A percentile compares a stretch with the other conserved stretches of the same genome.
Conservation (phyloP, 2,329 filamentous ascomycete genomes). For the Clonostachys solani region DNA sequence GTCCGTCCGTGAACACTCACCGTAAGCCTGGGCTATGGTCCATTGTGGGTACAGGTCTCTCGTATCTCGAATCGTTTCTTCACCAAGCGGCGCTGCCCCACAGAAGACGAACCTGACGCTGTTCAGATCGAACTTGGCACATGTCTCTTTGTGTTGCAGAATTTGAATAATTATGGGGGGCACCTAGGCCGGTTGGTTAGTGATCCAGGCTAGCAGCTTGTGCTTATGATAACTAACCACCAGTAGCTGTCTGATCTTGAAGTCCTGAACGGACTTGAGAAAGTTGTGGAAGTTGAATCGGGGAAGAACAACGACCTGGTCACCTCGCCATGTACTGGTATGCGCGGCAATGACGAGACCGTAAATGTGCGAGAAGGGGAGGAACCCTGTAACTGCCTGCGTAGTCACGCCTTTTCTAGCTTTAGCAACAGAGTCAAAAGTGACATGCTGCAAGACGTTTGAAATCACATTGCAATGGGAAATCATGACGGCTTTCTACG, state of each 20-base stretch:
- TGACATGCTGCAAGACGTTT: constrained; percentile 61
- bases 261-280: constrained; percentile 61
- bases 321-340: constrained; percentile 62
- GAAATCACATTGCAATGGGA: constrained; percentile 76
- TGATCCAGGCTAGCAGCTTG: no score
- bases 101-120: constrained; percentile 63
- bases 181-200: constrained; percentile 29
- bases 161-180: constrained; percentile 76
- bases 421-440: constrained; percentile 33
- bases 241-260: constrained; percentile 63
- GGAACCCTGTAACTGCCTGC: constrained; percentile 56
- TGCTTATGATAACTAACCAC: constrained; percentile 37
- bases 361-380: constrained; percentile 82
- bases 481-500: constrained; percentile 78
- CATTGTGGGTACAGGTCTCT: constrained; percentile 58
- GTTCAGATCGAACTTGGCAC: constrained; percentile 64
- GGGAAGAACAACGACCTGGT: constrained; percentile 66
- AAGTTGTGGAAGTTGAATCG: constrained; percentile 69
- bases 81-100: constrained; percentile 70
- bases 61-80: constrained; percentile 62
- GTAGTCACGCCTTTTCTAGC: constrained; percentile 34
- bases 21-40: constrained; percentile 69
- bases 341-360: constrained; percentile 69
- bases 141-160: constrained; percentile 56
- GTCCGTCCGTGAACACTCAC: constrained; percentile 35